Evolutionary conservation across 108 stramenopile genomes (phyloP), one percentile per base, ranked within the genome.

Genomic region (Conticribra weissflogii): DNA sequence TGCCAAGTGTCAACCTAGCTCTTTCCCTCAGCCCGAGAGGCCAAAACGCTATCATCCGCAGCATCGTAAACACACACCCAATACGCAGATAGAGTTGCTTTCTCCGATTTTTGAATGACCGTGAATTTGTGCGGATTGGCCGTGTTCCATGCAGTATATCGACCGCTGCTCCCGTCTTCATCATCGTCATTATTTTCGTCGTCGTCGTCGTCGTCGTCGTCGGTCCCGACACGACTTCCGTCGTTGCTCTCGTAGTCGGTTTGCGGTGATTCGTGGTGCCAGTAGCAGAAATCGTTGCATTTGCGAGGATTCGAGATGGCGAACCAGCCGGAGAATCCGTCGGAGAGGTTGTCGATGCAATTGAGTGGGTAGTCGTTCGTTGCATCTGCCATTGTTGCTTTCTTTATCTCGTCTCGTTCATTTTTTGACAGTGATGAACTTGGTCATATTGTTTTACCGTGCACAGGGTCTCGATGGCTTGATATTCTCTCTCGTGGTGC

Each of bases 281-380:
- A 80, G 21, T 76, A 80, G 68, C 79, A 80, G 45, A 80, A 80
- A 30, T 80, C 79, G 52, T 80, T 80, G 73, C 79, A 80, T 53
- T 56, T 7, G 0, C 52, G 56, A 50, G 74, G 47, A 28, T 80
- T 70, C 21, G 79, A 63, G 12, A 76, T 71, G 61, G 78, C 78
- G 31, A 74, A 79, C 78, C 78, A 79, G 3, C 78, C 78, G 29
- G 78, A 79, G 59, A 79, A 79, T 29, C 78, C 78, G 23, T 79
- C 78, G 54, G 65, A 67, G 12, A 62, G 63, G 34, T 70, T 44
- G 23, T 64, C 63, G 24, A 78, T 56, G 57, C 76, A 78, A 58
- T 78, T 78, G 23, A 78, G 64, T 18, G 76, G 76, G 56, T 78
- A 59, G 32, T 59, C 41, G 16, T n/a, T 8, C 16, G 44, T 23